Conservation (phyloP, 2,329 filamentous ascomycete species). For the Aaosphaeria pasadenensis region DNA sequence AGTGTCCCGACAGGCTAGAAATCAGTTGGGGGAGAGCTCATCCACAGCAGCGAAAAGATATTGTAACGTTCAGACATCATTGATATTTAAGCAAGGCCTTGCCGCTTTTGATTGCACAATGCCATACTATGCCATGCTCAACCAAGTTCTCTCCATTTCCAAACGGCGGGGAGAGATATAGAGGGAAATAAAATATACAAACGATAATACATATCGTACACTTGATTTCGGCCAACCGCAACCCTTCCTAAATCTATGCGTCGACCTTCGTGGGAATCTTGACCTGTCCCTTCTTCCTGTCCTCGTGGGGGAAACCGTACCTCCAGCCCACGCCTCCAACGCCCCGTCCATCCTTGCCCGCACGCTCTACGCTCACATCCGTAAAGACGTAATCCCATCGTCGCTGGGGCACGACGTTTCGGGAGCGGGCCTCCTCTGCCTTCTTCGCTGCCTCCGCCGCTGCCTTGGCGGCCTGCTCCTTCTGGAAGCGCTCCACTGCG, state of each 20-base stretch:
- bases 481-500: conserved; percentile 24
- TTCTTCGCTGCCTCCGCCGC: conserved; percentile 41
- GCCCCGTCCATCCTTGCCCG: conserved; percentile 54
- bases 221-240: neutral
- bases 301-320: conserved; percentile 61
- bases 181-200: too few species aligned
- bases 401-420: conserved; percentile 44
- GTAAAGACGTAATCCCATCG: conserved; percentile 61
- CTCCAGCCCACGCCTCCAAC: conserved; percentile 54
- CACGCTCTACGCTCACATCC: conserved; percentile 56
- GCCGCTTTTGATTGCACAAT: too few species aligned
- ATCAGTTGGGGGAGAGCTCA: too few species aligned
- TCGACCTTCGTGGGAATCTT: conserved; percentile 63
- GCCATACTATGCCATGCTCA: too few species aligned
- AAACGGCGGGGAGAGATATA: too few species aligned
- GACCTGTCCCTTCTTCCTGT: conserved; percentile 60
- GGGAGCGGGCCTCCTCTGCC: conserved; percentile 44
- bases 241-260: conserved; percentile 21
- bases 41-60: too few species aligned
- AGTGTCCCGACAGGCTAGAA: too few species aligned
- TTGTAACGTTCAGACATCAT: too few species aligned
- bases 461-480: conserved; percentile 33
- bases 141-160: too few species aligned
- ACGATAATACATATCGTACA: neutral
- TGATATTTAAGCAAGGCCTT: too few species aligned